Evolutionary conservation across 176 grass and related monocot genomes (phyloP), one percentile per base, ranked within the genome.

Genomic region (Juncus effusus): DNA sequence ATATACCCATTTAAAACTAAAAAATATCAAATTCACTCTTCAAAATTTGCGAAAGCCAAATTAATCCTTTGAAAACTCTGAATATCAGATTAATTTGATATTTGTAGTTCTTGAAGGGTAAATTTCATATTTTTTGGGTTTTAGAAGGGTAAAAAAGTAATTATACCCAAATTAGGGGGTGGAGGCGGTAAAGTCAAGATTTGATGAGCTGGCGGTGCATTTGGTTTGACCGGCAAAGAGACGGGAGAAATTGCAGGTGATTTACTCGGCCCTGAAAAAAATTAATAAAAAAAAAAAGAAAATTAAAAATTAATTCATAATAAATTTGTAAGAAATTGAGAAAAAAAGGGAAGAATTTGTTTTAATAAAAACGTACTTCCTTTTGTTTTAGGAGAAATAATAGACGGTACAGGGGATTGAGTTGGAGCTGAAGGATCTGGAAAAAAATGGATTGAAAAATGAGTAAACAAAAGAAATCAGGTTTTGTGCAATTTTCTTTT

Each of bases 121-220:
- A 47, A 47, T 9, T 47, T 47, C 6, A 47, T 47, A 47, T 47
- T 47, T 47, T 28, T 9, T 47, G 44, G 4, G 44, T 47, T 47
- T 47, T 47, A 9, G 44, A 47, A 47, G 44, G 44, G 44, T 47
- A 47, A 39, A 76, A 12, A 36, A 19, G 56, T 56, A 54, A 60
- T 14, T 62, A 19, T 77, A 94, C 95, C 80, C 58, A 76, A 76
- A 76, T 99, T 94, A 78, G 95, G 95, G 78, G 95, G 95, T 7
- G 95, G 95, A 44, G 95, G 95, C 40, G 95, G 95, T 61, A 99
- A 72, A 69, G 86, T 45, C 95, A 85, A 87, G 10, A 87, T 76
- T 77, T 75, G 75, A 72, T 81, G 85, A 42, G 86, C 60, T 74
- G 74, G 65, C 62, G 81, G 77, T 83, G 76, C 86, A 62, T 45